phyloP scores from a whole-genome alignment of 2,329 filamentous ascomycete species.

The Emmonsia crescens region DNA sequence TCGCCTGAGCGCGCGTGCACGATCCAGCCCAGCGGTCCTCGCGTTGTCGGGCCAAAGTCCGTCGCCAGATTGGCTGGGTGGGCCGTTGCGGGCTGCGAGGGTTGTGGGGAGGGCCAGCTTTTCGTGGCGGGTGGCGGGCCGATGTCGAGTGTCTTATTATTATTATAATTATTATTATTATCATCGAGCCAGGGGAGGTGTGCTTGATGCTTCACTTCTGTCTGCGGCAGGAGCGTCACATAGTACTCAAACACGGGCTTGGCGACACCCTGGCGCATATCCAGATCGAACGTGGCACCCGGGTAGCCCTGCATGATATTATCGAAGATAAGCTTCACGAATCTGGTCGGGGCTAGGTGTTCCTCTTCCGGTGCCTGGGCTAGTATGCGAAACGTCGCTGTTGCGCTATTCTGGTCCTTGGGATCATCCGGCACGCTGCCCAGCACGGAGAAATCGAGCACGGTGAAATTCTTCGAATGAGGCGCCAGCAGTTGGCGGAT shows the following conservation, averaged over 20 bases:
- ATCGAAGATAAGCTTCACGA: slow-evolving; percentile 28
- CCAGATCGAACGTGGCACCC: slow-evolving; percentile 26
- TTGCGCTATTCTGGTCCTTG: slow-evolving; percentile 32
- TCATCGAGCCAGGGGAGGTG: slow-evolving; percentile 16
- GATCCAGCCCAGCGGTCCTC: slow-evolving; percentile 22
- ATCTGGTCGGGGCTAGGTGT: slow-evolving; percentile 22
- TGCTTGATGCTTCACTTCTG: slow-evolving; percentile 19
- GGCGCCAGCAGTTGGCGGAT: slow-evolving; percentile 29
- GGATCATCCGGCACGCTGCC: slow-evolving; percentile 26
- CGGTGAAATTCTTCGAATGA: slow-evolving; percentile 23
- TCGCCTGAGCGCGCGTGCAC: slow-evolving; percentile 27
- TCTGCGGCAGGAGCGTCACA: slow-evolving; percentile 18
- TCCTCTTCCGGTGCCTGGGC: slow-evolving; percentile 36
- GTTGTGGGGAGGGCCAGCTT: slow-evolving; percentile 17
- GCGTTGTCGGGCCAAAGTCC: slow-evolving; percentile 21
- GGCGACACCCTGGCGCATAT: slow-evolving; percentile 24
- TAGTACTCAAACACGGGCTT: slow-evolving; percentile 26
- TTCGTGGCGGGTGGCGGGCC: slow-evolving; percentile 16
- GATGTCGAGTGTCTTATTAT: slow-evolving; percentile 13
- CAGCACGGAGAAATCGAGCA: slow-evolving; percentile 22
- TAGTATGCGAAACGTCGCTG: slow-evolving; percentile 33
- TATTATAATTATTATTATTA: neutral
- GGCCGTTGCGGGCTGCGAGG: slow-evolving; percentile 13
- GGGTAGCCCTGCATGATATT: slow-evolving; percentile 34
- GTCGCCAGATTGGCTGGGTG: slow-evolving; percentile 7